Conservation (phyloP, 73 alveolate genomes). For the Symbiodinium natans region DNA sequence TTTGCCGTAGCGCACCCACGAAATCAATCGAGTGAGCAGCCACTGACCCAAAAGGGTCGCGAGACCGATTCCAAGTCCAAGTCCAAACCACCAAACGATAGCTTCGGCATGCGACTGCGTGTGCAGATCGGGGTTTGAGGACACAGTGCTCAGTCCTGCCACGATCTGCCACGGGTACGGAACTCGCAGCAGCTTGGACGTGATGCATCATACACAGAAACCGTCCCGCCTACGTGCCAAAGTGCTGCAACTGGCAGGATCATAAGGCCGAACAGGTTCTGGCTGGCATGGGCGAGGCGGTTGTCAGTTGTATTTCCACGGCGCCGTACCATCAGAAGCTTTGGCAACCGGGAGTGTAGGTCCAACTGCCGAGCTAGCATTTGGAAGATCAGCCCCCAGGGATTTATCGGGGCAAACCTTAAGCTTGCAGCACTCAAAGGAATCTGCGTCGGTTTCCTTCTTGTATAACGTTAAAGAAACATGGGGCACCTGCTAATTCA, state of each 20-base stretch:
- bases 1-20: not conserved
- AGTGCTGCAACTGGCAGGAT: conserved; percentile 7
- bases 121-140: not conserved
- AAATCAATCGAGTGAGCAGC: not conserved
- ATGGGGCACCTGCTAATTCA: not conserved
- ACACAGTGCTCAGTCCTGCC: not conserved
- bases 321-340: conserved; percentile 26
- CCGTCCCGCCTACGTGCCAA: not conserved
- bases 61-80: not conserved
- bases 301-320: not conserved
- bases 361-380: conserved; percentile 64
- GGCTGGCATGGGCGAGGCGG: conserved; percentile 16
- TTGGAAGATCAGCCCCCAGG: conserved; percentile 49
- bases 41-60: not conserved
- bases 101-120: not conserved
- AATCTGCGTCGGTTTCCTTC: no score
- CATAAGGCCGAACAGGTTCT: not conserved
- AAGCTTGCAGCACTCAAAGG: no score
- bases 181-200: no score
- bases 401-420: conserved; percentile 74
- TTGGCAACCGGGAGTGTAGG: conserved; percentile 41
- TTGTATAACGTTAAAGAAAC: no score
- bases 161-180: no score
- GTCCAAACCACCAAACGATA: not conserved
- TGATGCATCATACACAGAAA: no score